Percentiles rank a stretch among this genome's conserved stretches.
These are phyloP conservation scores for Ophiostoma himal-ulmi DNA, from an alignment of 2,329 filamentous ascomycete genomes.

Conservation along the genomic window DNA sequence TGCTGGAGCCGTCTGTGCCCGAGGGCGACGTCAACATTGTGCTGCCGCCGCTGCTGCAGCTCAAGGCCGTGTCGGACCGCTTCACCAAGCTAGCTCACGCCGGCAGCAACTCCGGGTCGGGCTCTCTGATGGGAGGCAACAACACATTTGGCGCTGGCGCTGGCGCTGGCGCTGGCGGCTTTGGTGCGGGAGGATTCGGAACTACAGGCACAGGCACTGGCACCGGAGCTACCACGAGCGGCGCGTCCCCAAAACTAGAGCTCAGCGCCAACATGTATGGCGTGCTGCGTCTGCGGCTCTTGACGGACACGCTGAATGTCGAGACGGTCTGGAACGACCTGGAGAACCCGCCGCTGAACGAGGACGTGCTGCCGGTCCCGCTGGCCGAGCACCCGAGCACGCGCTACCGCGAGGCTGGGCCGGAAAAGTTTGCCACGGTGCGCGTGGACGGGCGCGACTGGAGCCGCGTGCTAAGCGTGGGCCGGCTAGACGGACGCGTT, in stretches of 20 bases:
- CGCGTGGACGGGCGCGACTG: constrained; percentile 90
- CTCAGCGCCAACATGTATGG: constrained; percentile 94
- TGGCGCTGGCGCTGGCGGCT: constrained; percentile 14
- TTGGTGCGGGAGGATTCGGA: background rate
- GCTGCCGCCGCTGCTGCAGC: constrained; percentile 75
- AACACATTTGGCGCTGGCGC: constrained; percentile 25
- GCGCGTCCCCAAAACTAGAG: constrained; percentile 61
- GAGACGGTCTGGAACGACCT: constrained; percentile 80
- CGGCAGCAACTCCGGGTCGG: constrained; percentile 29
- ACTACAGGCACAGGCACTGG: constrained; percentile 12
- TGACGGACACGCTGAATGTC: constrained; percentile 78
- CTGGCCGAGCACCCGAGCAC: constrained; percentile 78
- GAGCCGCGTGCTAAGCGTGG: constrained; percentile 89
- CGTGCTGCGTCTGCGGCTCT: constrained; percentile 69
- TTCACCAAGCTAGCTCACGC: constrained; percentile 78
- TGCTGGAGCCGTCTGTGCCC: constrained; percentile 84
- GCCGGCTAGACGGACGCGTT: constrained; percentile 78
- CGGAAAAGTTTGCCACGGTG: constrained; percentile 81
- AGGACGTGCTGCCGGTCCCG: constrained; percentile 63
- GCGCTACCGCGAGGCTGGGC: constrained; percentile 67
- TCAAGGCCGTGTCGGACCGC: constrained; percentile 90
- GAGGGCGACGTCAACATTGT: constrained; percentile 94
- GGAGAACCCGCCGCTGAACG: constrained; percentile 81
- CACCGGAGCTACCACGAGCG: constrained; percentile 18
- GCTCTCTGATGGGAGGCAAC: constrained; percentile 17